These are phyloP conservation scores for Leucosporidium creatinivorum DNA, from an alignment of 768 basidiomycete genomes.

Conservation along the genomic window DNA sequence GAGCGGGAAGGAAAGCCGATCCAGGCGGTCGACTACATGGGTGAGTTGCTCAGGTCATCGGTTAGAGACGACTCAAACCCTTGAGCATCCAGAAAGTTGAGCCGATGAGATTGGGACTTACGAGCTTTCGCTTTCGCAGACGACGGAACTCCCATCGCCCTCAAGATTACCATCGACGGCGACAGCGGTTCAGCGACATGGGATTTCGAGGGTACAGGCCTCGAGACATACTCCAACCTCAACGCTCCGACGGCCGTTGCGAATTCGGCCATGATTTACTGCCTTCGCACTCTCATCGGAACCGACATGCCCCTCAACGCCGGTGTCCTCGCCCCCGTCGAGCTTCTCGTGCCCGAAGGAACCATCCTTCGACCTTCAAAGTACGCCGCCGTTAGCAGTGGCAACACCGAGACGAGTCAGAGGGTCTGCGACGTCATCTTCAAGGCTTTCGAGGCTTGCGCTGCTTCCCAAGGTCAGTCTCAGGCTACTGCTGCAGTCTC, in stretches of 20 bases:
- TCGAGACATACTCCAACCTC: constrained; percentile 59
- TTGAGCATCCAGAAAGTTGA: too few species aligned
- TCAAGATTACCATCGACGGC: constrained; percentile 70
- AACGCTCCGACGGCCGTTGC: constrained; percentile 80
- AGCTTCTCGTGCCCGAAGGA: constrained; percentile 59
- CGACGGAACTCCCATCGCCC: constrained; percentile 40
- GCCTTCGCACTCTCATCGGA: constrained; percentile 34
- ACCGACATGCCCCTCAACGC: constrained; percentile 75
- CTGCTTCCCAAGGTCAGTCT: constrained; percentile 64
- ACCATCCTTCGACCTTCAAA: constrained; percentile 71
- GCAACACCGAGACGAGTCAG: constrained; percentile 84
- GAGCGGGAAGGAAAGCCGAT: constrained; percentile 40
- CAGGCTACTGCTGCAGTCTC: not conserved
- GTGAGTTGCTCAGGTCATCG: too few species aligned
- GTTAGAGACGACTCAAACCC: too few species aligned
- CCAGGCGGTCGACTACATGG: constrained; percentile 60
- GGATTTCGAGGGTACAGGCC: constrained; percentile 56
- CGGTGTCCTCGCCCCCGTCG: constrained; percentile 61
- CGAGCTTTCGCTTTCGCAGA: constrained; percentile 1
- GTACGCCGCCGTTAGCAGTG: constrained; percentile 84
- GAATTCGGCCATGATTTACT: constrained; percentile 66
- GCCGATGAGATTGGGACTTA: not conserved
- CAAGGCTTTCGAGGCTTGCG: constrained; percentile 83
- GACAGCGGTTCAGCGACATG: constrained; percentile 67
- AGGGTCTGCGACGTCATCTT: constrained; percentile 88